Evolutionary conservation across 805 yeast species (phyloP), one percentile per base, ranked within the genome.

Genomic region (Blastobotrys peoriensis): DNA sequence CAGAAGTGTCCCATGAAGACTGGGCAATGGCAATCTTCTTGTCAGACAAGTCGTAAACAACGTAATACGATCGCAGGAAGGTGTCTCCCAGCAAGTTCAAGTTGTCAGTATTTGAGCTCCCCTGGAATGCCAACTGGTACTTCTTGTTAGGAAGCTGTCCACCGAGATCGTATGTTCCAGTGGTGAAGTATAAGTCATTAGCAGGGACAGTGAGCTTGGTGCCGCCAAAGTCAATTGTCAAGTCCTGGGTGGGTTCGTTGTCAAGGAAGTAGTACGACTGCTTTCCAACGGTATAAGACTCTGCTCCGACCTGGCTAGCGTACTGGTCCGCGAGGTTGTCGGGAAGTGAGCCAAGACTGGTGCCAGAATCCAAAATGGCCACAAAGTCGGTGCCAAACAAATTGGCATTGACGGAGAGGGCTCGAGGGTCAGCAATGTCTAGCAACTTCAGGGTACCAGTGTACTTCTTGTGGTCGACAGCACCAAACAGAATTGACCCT

Each of bases 1-100:
- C 33, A 15, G 25, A 38, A 38, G 48, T 38, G 42, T 50, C 46
- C 45, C 39, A 52, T 3, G 43, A 46, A 2, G 71, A 74, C 56
- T 73, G 76, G 18, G 79, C 85, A 57, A 83, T 52, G 3, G 84
- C 77, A 33, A 83, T 66, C 54, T 75, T 70, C 38, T 62, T 63
- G 55, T 73, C 73, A 25, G 78, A 85, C 41, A 80, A 63, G 60
- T 83, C 83, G 60, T 74, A 80, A 13, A 80, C 86, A 21, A 78
- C 70, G 59, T 81, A 83, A 2, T 81, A 80, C 46, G 75, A 69
- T 50, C 81, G 66, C 47, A 81, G 62, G 54, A 81, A 70, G 40
- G 72, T 71, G 54, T 79, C 85, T 15, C 86, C 55, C 6, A 51
- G 43, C 23, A 52, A 41, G 33, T 50, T 50, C 34, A 41, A 45